phyloP scores from a whole-genome alignment of 306 rosid genomes.

The cucumber (Cucumis sativus) region Cucumber_9930_V3 NC_026657.2:13838501-13839000 shows the following conservation, averaged over 20 bases:
- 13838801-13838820: conserved; percentile 8
- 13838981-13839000: neutral
- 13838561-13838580: neutral
- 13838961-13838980: neutral
- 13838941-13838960: conserved; percentile 9
- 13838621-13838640: neutral
- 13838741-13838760: neutral
- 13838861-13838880: neutral
- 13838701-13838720: neutral
- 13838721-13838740: neutral
- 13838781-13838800: neutral
- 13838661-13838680: too few relatives aligned
- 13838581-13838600: neutral
- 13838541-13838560: too few relatives aligned
- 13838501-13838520: too few relatives aligned
- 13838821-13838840: conserved; percentile 4
- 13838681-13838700: neutral
- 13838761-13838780: neutral
- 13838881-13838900: conserved; percentile 7
- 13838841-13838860: neutral
- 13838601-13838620: neutral
- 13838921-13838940: conserved; percentile 9
- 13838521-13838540: too few relatives aligned
- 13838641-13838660: neutral
- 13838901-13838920: neutral